These are phyloP conservation scores for Paraleonurus japonicus DNA, from an alignment of 257 asterid species.

Conservation along the genomic window DNA sequence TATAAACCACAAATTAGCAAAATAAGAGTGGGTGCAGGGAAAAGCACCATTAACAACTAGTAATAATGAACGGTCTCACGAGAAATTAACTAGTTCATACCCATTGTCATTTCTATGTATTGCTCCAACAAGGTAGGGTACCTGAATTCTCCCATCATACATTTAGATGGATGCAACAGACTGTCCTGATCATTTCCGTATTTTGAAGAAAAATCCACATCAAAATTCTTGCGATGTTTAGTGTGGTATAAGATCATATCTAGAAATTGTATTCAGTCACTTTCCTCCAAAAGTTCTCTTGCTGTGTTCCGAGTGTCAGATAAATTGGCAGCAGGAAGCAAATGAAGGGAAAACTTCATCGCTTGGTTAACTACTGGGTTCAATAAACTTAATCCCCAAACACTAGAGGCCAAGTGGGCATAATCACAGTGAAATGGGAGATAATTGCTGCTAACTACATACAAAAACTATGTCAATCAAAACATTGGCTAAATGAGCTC, in stretches of 20 bases:
- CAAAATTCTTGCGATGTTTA: not conserved
- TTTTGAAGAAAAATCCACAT: not conserved
- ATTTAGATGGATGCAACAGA: not conserved
- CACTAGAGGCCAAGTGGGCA: not conserved
- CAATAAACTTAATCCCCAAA: not conserved
- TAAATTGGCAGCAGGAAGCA: constrained; percentile 3
- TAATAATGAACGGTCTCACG: not conserved
- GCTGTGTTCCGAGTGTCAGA: not conserved
- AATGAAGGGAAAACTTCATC: not conserved
- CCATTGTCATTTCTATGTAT: not conserved
- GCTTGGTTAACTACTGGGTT: not conserved
- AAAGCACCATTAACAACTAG: not conserved
- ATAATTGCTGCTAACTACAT: not conserved
- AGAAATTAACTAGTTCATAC: not conserved
- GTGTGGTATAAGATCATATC: not conserved
- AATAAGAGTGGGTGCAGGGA: not conserved
- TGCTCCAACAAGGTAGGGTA: not conserved
- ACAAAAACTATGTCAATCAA: not conserved
- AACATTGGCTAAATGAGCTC: not conserved
- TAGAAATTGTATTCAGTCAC: not conserved
- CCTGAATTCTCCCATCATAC: not conserved
- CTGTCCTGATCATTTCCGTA: not conserved
- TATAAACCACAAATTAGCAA: not conserved
- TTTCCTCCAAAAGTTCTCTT: not conserved
- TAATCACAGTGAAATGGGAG: not conserved